A percentile compares a stretch with the other conserved stretches of the same genome.
These are phyloP conservation scores for Aspergillus tubingensis DNA, from an alignment of 2,329 filamentous ascomycete genomes.

Conservation along the genomic window DNA sequence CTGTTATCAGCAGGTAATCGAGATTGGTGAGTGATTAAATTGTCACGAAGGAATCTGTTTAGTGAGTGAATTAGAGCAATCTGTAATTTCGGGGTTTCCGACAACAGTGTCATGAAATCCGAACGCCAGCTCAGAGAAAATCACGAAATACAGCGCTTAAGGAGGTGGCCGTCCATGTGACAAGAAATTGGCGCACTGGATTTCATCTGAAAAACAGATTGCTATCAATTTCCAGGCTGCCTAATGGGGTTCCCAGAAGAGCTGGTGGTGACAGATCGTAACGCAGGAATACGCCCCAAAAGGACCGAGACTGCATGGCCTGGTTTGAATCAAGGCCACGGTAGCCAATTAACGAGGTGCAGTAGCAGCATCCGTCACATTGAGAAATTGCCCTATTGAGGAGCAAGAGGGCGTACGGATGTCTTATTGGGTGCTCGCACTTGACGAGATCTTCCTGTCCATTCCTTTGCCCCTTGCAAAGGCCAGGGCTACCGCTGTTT, in stretches of 20 bases:
- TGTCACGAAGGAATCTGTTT: not conserved
- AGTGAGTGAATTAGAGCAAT: slow-evolving; percentile 1
- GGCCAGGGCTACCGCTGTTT: slow-evolving; percentile 7
- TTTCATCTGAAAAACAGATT: not conserved
- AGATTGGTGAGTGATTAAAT: not conserved
- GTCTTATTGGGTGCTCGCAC: slow-evolving; percentile 15
- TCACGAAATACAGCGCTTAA: not conserved
- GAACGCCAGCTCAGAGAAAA: not conserved
- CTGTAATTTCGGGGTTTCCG: not conserved
- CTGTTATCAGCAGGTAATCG: not conserved
- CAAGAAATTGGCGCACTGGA: not conserved
- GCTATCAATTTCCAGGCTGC: not conserved
- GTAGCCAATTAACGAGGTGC: slow-evolving; percentile 12
- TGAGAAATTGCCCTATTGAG: slow-evolving; percentile 9
- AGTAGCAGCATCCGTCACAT: slow-evolving; percentile 11
- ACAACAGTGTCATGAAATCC: not conserved
- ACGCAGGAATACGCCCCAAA: not conserved
- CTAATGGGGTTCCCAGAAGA: not conserved
- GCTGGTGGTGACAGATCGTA: slow-evolving; percentile 7
- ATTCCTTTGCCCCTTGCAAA: slow-evolving; percentile 12
- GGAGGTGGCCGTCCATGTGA: not conserved
- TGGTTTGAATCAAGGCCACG: not conserved
- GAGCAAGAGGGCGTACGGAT: slow-evolving; percentile 5
- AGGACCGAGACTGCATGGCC: not conserved
- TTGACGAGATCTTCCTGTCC: slow-evolving; percentile 12